A percentile compares a stretch with the other conserved stretches of the same genome.
These are phyloP conservation scores for Tolypocladium sp. DNA, from an alignment of 2,329 filamentous ascomycete species.

Conservation along the genomic window DNA sequence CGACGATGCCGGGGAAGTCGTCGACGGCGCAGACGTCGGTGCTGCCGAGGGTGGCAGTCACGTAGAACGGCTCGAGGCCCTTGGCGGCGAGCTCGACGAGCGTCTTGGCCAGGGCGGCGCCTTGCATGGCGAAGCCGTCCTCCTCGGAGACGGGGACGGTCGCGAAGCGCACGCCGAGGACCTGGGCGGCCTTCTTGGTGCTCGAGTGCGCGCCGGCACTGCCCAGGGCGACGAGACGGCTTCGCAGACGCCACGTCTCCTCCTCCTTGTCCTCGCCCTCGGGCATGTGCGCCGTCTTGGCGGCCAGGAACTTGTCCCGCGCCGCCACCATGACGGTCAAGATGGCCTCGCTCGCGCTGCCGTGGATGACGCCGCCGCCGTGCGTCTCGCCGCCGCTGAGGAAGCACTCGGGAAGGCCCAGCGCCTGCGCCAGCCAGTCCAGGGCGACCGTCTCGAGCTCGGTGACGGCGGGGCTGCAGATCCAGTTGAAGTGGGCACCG, in stretches of 20 bases:
- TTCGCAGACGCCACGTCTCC: conserved; percentile 47
- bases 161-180: conserved; percentile 76
- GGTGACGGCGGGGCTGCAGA: conserved; percentile 84
- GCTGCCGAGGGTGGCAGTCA: conserved; percentile 76
- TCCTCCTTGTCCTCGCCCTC: conserved; percentile 59
- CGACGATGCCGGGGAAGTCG: conserved; percentile 62
- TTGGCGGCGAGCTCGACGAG: conserved; percentile 57
- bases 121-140: conserved; percentile 64
- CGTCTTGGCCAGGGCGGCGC: conserved; percentile 46
- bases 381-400: conserved; percentile 58
- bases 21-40: conserved; percentile 86
- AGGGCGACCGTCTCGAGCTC: conserved; percentile 89
- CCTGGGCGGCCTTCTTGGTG: conserved; percentile 78
- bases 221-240: conserved; percentile 64
- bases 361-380: conserved; percentile 91
- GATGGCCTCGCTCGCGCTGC: conserved; percentile 79
- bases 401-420: conserved; percentile 66
- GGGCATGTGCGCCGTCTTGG: conserved; percentile 41
- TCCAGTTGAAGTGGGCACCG: conserved; percentile 93
- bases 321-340: conserved; percentile 83
- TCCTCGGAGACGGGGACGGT: conserved; percentile 54
- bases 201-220: conserved; percentile 74
- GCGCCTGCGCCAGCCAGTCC: conserved; percentile 77
- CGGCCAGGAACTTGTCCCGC: conserved; percentile 65
- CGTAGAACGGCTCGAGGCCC: conserved; percentile 75